Evolutionary conservation across 805 yeast species (phyloP).

Genomic region (Blastobotrys parvus): DNA sequence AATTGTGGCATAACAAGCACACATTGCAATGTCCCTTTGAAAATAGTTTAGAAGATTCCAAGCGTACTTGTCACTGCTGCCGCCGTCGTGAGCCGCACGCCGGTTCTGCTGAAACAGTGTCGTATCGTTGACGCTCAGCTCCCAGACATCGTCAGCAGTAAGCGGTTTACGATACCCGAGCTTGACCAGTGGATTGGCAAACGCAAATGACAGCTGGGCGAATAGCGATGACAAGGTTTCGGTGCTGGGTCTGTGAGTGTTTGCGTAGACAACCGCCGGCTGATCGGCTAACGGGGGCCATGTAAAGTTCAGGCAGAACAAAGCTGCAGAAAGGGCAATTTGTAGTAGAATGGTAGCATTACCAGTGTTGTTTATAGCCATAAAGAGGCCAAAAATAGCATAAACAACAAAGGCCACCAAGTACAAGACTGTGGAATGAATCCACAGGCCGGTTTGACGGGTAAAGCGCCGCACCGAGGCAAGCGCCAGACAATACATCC

Average conservation of each 20-base stretch:
- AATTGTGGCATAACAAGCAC: constrained; percentile 54
- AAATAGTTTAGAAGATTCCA: constrained; percentile 17
- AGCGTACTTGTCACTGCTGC: constrained; percentile 52
- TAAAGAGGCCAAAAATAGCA: no score
- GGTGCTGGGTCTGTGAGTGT: constrained; percentile 57
- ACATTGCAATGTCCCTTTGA: background rate
- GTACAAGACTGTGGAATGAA: constrained; percentile 21
- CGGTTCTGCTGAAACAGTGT: constrained; percentile 58
- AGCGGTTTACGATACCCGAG: constrained; percentile 52
- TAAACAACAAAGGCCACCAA: constrained; percentile 32
- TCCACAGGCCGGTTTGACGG: constrained; percentile 18
- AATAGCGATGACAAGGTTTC: constrained; percentile 62
- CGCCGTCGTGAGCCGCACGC: constrained; percentile 56
- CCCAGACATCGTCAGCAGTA: constrained; percentile 68
- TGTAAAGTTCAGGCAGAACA: no score
- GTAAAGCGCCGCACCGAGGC: constrained; percentile 13
- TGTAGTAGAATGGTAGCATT: constrained; percentile 50
- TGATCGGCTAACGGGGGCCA: constrained; percentile 64
- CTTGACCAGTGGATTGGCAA: constrained; percentile 68
- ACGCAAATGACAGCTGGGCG: constrained; percentile 56
- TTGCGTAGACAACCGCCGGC: constrained; percentile 40
- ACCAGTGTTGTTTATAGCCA: no score
- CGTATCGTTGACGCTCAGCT: constrained; percentile 69
- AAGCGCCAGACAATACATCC: constrained; percentile 21
- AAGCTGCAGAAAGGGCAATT: no score